phyloP scores from a whole-genome alignment of 1,284 basidiomycete species.

The Ganoderma lucidum region DNA sequence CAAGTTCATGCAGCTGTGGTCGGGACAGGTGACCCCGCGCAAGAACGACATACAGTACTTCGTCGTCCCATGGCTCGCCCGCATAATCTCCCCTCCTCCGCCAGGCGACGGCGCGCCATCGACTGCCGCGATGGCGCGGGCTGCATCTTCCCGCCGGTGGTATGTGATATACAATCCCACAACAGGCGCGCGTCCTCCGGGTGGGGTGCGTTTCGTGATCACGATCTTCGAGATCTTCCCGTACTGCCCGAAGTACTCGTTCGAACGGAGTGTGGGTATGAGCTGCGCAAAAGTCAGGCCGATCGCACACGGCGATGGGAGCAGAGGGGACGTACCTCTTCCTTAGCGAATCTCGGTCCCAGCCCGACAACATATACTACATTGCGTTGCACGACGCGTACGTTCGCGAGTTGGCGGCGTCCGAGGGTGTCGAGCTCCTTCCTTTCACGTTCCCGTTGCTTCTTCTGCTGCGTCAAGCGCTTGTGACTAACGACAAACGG shows the following conservation, averaged over 20 bases:
- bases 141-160: conserved; percentile 94
- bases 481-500: conserved; percentile 74
- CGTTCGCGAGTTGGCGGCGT: conserved; percentile 90
- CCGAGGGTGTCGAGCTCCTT: conserved; percentile 94
- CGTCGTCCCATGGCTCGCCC: conserved; percentile 96
- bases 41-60: conserved; percentile 99
- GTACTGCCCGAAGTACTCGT: conserved; percentile 99
- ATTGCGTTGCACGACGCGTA: conserved; percentile 96
- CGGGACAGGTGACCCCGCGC: conserved; percentile 86
- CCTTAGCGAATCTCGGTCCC: conserved; percentile 88
- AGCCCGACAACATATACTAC: conserved; percentile 98
- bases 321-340: conserved; percentile 76
- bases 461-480: conserved; percentile 95
- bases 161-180: conserved; percentile 98
- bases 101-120: conserved; percentile 91
- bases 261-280: conserved; percentile 92
- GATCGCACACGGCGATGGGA: conserved; percentile 24
- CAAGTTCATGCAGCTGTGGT: conserved; percentile 91
- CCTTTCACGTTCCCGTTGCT: conserved; percentile 90
- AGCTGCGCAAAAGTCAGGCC: conserved; percentile 60
- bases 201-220: conserved; percentile 88
- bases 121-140: conserved; percentile 90
- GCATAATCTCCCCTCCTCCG: conserved; percentile 81
- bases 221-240: conserved; percentile 98
- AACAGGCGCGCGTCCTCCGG: conserved; percentile 78